These are phyloP conservation scores for Vicia sativa DNA, from an alignment of 306 rosid species.

Conservation along the genomic window DNA sequence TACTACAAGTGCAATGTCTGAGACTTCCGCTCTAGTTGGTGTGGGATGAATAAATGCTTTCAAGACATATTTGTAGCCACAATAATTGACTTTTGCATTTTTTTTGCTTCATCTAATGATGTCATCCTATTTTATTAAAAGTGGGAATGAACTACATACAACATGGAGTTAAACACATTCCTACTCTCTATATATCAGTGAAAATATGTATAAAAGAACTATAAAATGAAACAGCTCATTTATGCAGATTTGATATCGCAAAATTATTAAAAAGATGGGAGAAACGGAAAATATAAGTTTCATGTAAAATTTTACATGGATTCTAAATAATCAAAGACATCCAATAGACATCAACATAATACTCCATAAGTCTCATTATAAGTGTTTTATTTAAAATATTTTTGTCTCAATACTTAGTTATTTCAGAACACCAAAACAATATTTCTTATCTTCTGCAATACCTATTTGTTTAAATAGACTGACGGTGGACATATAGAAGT, in stretches of 20 bases:
- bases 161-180: constrained; percentile 30
- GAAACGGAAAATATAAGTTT: too few species aligned
- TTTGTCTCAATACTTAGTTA: neutral
- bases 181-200: constrained; percentile 16
- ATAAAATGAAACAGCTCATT: constrained; percentile 11
- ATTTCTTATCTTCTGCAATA: too few species aligned
- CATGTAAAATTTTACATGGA: too few species aligned
- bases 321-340: too few species aligned
- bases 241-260: too few species aligned
- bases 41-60: constrained; percentile 95
- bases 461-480: too few species aligned
- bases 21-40: constrained; percentile 98
- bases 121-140: constrained; percentile 66
- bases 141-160: constrained; percentile 25
- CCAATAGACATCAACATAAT: too few species aligned
- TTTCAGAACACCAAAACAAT: too few species aligned
- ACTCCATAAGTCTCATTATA: neutral
- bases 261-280: too few species aligned
- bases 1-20: constrained; percentile 94
- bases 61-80: constrained; percentile 99
- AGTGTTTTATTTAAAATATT: neutral
- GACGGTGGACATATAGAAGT: too few species aligned
- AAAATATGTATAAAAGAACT: constrained; percentile 9
- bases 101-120: constrained; percentile 76
- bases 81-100: constrained; percentile 90